phyloP scores from a whole-genome alignment of 2,329 filamentous ascomycete genomes.

The Apiospora koreana region DNA sequence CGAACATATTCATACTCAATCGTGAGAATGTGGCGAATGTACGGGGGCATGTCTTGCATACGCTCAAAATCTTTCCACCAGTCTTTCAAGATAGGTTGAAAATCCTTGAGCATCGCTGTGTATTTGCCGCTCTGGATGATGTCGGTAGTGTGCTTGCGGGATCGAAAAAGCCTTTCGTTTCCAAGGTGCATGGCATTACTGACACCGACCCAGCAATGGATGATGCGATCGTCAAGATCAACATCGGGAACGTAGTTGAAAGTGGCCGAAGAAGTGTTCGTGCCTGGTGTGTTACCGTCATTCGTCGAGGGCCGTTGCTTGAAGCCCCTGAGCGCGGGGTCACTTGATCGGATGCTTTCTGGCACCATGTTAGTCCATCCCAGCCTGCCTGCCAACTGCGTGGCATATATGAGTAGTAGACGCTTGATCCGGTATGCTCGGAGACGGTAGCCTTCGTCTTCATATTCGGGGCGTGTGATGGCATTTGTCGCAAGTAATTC shows the following conservation, averaged over 20 bases:
- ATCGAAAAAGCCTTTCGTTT: slow-evolving; percentile 86
- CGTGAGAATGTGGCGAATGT: slow-evolving; percentile 73
- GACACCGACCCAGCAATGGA: slow-evolving; percentile 91
- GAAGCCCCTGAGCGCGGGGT: slow-evolving; percentile 53
- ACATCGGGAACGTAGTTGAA: slow-evolving; percentile 69
- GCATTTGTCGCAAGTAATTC: slow-evolving; percentile 63
- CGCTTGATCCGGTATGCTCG: slow-evolving; percentile 81
- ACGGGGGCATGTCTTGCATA: slow-evolving; percentile 63
- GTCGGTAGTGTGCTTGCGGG: slow-evolving; percentile 82
- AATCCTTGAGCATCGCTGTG: slow-evolving; percentile 75
- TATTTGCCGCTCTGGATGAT: slow-evolving; percentile 88
- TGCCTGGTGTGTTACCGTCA: slow-evolving; percentile 62
- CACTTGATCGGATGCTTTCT: slow-evolving; percentile 59
- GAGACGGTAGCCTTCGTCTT: slow-evolving; percentile 75
- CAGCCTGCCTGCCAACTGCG: slow-evolving; percentile 88
- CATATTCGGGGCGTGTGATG: slow-evolving; percentile 64
- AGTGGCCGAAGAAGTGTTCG: slow-evolving; percentile 56
- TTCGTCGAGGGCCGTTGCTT: slow-evolving; percentile 47
- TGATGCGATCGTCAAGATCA: slow-evolving; percentile 68
- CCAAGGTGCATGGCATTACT: slow-evolving; percentile 90
- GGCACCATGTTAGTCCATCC: slow-evolving; percentile 95
- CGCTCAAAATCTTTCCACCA: slow-evolving; percentile 84
- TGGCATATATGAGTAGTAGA: slow-evolving; percentile 86
- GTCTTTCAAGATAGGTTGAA: slow-evolving; percentile 73
- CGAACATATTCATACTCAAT: slow-evolving; percentile 97